These are phyloP conservation scores for Linnemannia schmuckeri DNA, from an alignment of 192 early-diverging fungal genomes.

Conservation along the genomic window DNA sequence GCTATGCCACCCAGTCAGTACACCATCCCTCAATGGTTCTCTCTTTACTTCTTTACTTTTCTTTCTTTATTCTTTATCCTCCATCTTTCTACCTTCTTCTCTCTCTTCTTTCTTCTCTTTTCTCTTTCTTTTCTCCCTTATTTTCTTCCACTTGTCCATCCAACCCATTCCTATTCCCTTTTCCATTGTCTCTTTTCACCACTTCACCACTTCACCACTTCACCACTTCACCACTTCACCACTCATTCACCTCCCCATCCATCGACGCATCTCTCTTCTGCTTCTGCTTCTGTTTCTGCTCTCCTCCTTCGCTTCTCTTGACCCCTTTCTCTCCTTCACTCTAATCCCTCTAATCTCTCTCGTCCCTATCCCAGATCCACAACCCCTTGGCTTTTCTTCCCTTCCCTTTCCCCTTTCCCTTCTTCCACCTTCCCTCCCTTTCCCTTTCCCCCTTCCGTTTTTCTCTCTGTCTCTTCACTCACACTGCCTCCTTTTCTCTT, in stretches of 20 bases:
- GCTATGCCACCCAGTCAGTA: neutral
- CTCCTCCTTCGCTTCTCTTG: neutral
- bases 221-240: constrained; percentile 1
- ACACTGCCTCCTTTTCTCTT: neutral
- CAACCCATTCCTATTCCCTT: constrained; percentile 39
- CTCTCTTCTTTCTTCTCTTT: neutral
- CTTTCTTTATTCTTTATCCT: neutral
- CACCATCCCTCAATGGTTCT: neutral
- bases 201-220: neutral
- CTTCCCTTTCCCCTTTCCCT: neutral
- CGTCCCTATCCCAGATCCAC: constrained; percentile 15
- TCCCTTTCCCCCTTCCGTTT: neutral
- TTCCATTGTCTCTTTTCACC: neutral
- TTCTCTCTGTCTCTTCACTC: neutral
- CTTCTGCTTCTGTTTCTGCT: neutral
- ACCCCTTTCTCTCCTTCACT: neutral
- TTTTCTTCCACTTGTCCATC: neutral
- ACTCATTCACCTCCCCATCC: neutral
- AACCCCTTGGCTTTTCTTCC: constrained; percentile 20
- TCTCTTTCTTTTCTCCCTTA: neutral
- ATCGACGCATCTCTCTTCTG: neutral
- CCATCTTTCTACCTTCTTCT: constrained; percentile 7
- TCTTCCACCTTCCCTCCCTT: neutral
- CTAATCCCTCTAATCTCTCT: too few relatives aligned
- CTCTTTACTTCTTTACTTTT: neutral